Evolutionary conservation across 352 stramenopile genomes (phyloP), one percentile per base, ranked within the genome.

Genomic region (Pythium scleroteichum): DNA sequence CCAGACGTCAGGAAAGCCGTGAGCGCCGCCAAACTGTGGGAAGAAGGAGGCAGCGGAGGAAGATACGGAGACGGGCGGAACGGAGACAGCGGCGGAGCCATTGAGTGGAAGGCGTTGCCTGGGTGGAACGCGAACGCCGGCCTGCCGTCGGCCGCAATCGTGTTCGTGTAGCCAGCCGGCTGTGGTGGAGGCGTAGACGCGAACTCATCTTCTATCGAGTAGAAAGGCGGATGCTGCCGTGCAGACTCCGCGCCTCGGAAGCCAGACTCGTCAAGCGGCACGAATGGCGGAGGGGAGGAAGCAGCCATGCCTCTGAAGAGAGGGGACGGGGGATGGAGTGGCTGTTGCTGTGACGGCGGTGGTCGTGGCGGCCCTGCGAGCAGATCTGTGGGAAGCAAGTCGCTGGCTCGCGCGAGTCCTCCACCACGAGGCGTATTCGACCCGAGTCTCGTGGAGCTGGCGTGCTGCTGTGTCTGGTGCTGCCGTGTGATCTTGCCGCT

Each of bases 321-420:
- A 22, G 35, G 19, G 10, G 26, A 22, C 5, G 22, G 14, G 1
- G 45, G 10, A 39, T 7, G 27, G 16, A 17, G 12, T 39, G 20
- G n/a, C 10, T 44, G 9, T n/a, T 45, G 17, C 33, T 46, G 50
- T 8, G 10, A n/a, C 0, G 32, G 16, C 19, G 59, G 52, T 2
- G 62, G 62, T 9, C 62, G 46, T 32, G 62, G 62, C 9, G 62
- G 62, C 14, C 62, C 62, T 10, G 54, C 62, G 8, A 69, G 48
- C 39, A 69, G 35, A 2, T 42, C 53, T 5, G 23, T 26, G 4
- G 47, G 22, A 13, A 68, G 27, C 20, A 68, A 42, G 0, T 52
- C 58, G 5, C 32, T 56, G 49, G 17, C 32, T 24, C 19, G 24
- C 38, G 17, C 38, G 14, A 20, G 38, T n/a, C 38, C 38, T 44